phyloP scores from a whole-genome alignment of 1,139 yeast genomes.

The Kodamaea alishanica region DNA sequence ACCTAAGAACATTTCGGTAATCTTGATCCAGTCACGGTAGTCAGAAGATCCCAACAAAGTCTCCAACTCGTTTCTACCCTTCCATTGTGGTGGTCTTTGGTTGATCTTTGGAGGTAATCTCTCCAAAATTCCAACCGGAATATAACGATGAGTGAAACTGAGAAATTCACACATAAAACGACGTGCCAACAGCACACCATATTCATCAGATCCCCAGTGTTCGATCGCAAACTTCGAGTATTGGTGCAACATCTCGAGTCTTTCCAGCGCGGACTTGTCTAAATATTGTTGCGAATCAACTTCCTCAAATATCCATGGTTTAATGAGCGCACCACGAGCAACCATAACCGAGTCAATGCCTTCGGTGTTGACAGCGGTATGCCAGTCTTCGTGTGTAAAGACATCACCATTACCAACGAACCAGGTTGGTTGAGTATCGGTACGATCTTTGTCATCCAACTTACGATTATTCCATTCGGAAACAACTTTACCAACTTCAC shows the following conservation, averaged over 20 bases:
- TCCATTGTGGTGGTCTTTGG: conserved; percentile 92
- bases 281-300: conserved; percentile 82
- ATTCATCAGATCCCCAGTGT: conserved; percentile 98
- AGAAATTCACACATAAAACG: conserved; percentile 91
- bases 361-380: conserved; percentile 61
- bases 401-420: conserved; percentile 94
- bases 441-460: conserved; percentile 51
- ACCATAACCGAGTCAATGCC: conserved; percentile 94
- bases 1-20: conserved; percentile 95
- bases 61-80: conserved; percentile 91
- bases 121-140: conserved; percentile 91
- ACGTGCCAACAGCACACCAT: conserved; percentile 84
- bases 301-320: conserved; percentile 99
- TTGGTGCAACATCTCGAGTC: conserved; percentile 67
- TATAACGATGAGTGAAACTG: conserved; percentile 89
- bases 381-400: conserved; percentile 85
- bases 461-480: conserved; percentile 53
- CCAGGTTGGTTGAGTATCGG: conserved; percentile 48
- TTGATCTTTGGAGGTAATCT: conserved; percentile 83
- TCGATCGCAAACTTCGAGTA: conserved; percentile 81
- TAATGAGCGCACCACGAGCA: conserved; percentile 95
- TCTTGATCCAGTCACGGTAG: conserved; percentile 91
- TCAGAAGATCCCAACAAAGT: conserved; percentile 82
- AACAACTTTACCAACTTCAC: conserved; percentile 67
- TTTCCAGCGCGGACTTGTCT: conserved; percentile 86